Evolutionary conservation across 202 grass and related monocot genomes (phyloP), one percentile per base, ranked within the genome.

Genomic region (Bolboschoenoplectus hybrid): DNA sequence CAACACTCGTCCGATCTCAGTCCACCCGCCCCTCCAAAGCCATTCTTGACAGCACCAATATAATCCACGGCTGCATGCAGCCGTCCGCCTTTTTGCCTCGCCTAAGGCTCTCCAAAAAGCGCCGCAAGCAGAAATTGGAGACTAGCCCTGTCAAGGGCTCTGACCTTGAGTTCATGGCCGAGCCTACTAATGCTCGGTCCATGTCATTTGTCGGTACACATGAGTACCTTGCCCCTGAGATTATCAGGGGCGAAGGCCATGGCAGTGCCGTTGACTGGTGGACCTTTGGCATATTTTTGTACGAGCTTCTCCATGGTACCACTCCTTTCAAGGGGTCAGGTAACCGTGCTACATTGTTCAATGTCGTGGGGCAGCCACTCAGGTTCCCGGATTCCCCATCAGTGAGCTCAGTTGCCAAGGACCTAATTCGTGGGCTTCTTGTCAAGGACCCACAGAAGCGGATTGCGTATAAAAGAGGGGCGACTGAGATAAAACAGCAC

Each of bases 221-320:
- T 36, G 95, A 97, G 71, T 97, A 97, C 66, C 88, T 97, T 5
- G 95, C 95, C 12, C 95, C 95, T 13, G 95, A 97, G 84, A 97
- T 97, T 86, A 92, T 97, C 63, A 85, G 91, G 36, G 95, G 95
- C 9, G 92, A 97, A 71, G 95, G 95, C 9, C 95, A 97, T 32
- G 95, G 95, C 70, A 97, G 92, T 80, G 92, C 95, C 11, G 95
- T 97, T 70, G 95, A 97, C 89, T 97, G 92, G 95, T 97, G 95
- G 95, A 97, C 95, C 3, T 82, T 97, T 17, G 95, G 95, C 56
- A 88, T 97, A 39, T 95, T 97, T 83, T 90, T 97, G 1, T 97
- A 93, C 43, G 95, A 97, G 87, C 91, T 97, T 9, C 80, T 97
- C 68, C 88, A 95, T 82, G 95, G 95, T 57, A 88, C 88, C 26